These are phyloP conservation scores for Wickerhamiella alocasiicola DNA, from an alignment of 805 yeast species.

Conservation along the genomic window DNA sequence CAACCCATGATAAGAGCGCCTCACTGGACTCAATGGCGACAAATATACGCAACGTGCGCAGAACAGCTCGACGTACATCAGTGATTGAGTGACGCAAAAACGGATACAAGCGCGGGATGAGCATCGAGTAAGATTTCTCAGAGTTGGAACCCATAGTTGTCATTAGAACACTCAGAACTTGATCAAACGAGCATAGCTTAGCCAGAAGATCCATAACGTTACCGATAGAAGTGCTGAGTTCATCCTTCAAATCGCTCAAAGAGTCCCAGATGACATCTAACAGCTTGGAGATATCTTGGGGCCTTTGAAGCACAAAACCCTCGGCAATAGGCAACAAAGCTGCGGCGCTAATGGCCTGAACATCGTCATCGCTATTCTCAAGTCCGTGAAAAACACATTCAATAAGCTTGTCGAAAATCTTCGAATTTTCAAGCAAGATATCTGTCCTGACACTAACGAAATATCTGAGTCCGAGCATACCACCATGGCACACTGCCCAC, in stretches of 20 bases:
- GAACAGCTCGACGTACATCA: constrained; percentile 78
- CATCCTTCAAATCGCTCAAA: constrained; percentile 73
- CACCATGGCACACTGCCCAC: constrained; percentile 99
- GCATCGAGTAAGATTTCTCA: constrained; percentile 48
- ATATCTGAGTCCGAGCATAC: constrained; percentile 83
- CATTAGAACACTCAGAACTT: constrained; percentile 63
- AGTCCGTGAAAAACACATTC: constrained; percentile 80
- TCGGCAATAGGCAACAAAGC: constrained; percentile 79
- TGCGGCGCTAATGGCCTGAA: constrained; percentile 92
- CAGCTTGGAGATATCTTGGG: constrained; percentile 34
- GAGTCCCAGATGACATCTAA: constrained; percentile 81
- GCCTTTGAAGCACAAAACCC: constrained; percentile 63
- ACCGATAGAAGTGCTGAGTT: constrained; percentile 87
- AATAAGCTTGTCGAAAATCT: constrained; percentile 57
- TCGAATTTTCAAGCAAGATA: constrained; percentile 45
- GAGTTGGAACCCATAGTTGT: constrained; percentile 41
- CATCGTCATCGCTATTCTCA: constrained; percentile 67
- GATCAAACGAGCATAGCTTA: constrained; percentile 67
- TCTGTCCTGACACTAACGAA: constrained; percentile 83
- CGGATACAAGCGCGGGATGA: constrained; percentile 88
- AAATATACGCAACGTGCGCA: constrained; percentile 69
- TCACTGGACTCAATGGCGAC: constrained; percentile 35
- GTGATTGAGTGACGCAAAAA: constrained; percentile 88
- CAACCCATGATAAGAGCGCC: constrained; percentile 53
- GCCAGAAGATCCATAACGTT: constrained; percentile 91